Conservation (phyloP, 345 rosid genomes). For the Lepidium sativum region DNA sequence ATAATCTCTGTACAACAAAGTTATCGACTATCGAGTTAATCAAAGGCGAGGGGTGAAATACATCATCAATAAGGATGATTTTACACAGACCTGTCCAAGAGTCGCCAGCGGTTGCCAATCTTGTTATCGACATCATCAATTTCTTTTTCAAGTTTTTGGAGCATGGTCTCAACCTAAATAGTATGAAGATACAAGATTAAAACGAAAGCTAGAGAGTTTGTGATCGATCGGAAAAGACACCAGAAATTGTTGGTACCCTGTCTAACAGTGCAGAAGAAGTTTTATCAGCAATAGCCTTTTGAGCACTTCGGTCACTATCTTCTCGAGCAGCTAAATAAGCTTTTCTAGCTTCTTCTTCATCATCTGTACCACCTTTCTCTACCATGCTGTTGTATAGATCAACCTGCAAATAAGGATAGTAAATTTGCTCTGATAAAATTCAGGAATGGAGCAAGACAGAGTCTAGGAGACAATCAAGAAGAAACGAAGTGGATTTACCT, state of each 20-base stretch:
- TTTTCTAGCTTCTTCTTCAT: conserved; percentile 66
- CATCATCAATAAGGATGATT: background rate
- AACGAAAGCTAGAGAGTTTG: background rate
- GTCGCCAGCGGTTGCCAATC: conserved; percentile 89
- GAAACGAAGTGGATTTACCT: conserved; percentile 52
- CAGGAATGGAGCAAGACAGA: background rate
- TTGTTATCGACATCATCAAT: conserved; percentile 94
- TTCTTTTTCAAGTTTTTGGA: conserved; percentile 93
- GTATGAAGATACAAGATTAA: background rate
- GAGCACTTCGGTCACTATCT: conserved; percentile 57
- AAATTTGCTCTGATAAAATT: background rate
- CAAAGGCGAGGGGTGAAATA: background rate
- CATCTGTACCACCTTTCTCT: conserved; percentile 73
- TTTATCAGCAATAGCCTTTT: conserved; percentile 52
- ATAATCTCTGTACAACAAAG: conserved; percentile 53
- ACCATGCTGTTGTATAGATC: conserved; percentile 86
- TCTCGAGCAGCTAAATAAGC: conserved; percentile 91
- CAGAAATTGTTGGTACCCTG: conserved; percentile 38
- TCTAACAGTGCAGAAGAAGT: conserved; percentile 76
- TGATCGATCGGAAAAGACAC: background rate
- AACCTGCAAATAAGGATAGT: conserved; percentile 33
- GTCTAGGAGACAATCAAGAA: background rate
- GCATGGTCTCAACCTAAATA: conserved; percentile 86
- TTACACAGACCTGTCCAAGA: conserved; percentile 70
- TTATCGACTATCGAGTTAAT: background rate